Evolutionary conservation across 2,329 filamentous ascomycete species (phyloP), one percentile per base, ranked within the genome.

Genomic region (Cryphonectria carpinicola): DNA sequence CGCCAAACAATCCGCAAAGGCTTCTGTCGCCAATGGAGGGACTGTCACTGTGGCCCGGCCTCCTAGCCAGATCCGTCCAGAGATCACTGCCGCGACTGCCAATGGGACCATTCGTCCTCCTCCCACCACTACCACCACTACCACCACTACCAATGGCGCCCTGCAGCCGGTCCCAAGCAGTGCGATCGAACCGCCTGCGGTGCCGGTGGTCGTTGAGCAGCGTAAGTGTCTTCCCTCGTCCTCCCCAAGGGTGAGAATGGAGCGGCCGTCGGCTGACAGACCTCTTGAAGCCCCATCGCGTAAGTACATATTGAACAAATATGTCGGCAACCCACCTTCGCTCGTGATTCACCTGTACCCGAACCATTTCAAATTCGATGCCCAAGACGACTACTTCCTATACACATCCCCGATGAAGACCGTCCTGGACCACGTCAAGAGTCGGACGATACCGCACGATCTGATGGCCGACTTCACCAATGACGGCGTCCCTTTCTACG

Each of bases 381-480:
- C 94, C 76, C 95, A 98, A 81, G 94, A 97, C 80, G 93, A 95
- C 77, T 95, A 93, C 78, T 98, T 97, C 76, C 87, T 89, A 6
- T 98, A 98, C 81, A 93, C 93, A 76, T 97, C 94, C 28, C 94
- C 96, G 35, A 98, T 98, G 95, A 90, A 88, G 76, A 82, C 93
- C 25, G 87, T 91, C 75, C 84, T 98, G 52, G 90, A 97, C 74
- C 94, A 97, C 79, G 81, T 98, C 62, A 87, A 87, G 74, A 84
- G 84, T 58, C 89, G 92, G 70, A 97, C 93, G 0, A 85, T 99
- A 49, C 96, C 96, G 0, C 94, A 98, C 80, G 94, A 98, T 75
- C 89, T 98, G 78, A 83, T 98, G 14, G 89, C 92, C 64, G 92
- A 95, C 75, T 88, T 99, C 68, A 86, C 90, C 39, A 86, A 89